These are phyloP conservation scores for Candida schatavii DNA, from an alignment of 805 yeast species.

Conservation along the genomic window DNA sequence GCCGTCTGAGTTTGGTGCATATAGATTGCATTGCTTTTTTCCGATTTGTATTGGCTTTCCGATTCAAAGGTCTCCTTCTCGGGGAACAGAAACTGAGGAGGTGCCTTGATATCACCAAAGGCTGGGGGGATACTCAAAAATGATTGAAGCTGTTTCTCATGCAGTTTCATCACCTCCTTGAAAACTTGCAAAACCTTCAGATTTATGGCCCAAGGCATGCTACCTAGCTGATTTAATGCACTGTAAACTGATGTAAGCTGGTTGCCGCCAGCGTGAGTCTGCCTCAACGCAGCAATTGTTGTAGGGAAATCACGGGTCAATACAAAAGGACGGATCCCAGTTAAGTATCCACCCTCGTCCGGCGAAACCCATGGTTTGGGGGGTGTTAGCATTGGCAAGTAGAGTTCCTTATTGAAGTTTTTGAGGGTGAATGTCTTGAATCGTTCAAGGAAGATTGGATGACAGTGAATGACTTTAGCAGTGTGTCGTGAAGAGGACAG, in stretches of 20 bases:
- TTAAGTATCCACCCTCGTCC: slow-evolving; percentile 32
- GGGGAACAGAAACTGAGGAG: background rate
- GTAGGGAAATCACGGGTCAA: slow-evolving; percentile 12
- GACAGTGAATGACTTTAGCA: background rate
- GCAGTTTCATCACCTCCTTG: slow-evolving; percentile 15
- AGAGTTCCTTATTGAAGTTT: slow-evolving; percentile 2
- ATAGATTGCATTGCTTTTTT: background rate
- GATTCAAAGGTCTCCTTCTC: background rate
- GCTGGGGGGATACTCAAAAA: slow-evolving; percentile 26
- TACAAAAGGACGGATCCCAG: slow-evolving; percentile 23
- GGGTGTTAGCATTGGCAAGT: slow-evolving; percentile 38
- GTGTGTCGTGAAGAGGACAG: background rate
- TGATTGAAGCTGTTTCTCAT: no score
- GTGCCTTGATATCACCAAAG: background rate
- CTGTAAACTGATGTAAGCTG: slow-evolving; percentile 29
- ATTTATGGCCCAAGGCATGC: slow-evolving; percentile 37
- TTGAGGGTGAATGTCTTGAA: background rate
- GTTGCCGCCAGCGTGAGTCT: slow-evolving; percentile 29
- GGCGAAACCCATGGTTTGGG: slow-evolving; percentile 37
- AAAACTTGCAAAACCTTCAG: slow-evolving; percentile 20
- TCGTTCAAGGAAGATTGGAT: background rate
- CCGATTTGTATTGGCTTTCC: background rate
- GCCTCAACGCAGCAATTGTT: background rate
- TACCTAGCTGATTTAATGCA: slow-evolving; percentile 27
- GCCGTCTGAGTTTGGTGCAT: slow-evolving; percentile 3